Percentiles rank a stretch among this genome's conserved stretches.
Conservation (phyloP, 1,284 basidiomycete genomes). For the Neonothopanus nambi region DNA sequence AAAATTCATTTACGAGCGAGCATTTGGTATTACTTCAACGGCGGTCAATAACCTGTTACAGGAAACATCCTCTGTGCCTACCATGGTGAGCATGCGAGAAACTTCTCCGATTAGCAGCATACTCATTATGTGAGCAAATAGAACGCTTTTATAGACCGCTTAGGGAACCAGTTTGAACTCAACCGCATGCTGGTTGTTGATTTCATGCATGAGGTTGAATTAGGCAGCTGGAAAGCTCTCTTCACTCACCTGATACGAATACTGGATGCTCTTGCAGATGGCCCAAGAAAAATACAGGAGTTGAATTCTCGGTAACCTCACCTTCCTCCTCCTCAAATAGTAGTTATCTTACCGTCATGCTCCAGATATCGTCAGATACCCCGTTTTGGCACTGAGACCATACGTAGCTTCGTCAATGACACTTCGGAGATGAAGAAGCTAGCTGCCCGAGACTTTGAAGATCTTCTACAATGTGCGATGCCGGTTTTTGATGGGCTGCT, state of each 20-base stretch:
- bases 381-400: constrained; percentile 27
- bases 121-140: constrained; percentile 12
- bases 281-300: constrained; percentile 1
- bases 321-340: too few relatives aligned
- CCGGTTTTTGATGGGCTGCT: constrained; percentile 31
- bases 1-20: constrained; percentile 22
- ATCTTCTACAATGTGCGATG: constrained; percentile 35
- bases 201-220: constrained; percentile 37
- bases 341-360: not conserved
- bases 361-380: constrained; percentile 25
- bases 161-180: constrained; percentile 27
- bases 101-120: too few relatives aligned
- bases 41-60: not conserved
- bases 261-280: constrained; percentile 20
- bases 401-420: constrained; percentile 29
- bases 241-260: constrained; percentile 36
- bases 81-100: not conserved
- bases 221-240: constrained; percentile 36
- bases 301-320: constrained; percentile 1
- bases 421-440: constrained; percentile 32
- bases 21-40: constrained; percentile 9
- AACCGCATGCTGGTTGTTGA: constrained; percentile 33
- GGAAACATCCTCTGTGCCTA: not conserved
- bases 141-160: constrained; percentile 32
- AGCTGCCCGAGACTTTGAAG: constrained; percentile 34